Conservation (phyloP, 768 basidiomycete genomes). For the Kwoniella pini region DNA sequence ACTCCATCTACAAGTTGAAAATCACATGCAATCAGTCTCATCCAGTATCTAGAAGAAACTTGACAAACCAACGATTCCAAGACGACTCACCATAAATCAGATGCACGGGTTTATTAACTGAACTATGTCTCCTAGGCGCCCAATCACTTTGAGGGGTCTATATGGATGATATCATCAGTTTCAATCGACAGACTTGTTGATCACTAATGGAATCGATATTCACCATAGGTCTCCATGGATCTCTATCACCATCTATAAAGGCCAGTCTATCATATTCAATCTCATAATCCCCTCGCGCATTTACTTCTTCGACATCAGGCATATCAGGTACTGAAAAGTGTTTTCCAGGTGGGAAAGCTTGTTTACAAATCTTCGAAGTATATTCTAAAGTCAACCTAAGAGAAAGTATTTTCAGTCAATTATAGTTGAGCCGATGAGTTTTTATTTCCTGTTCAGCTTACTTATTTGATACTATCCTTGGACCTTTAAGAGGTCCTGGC, state of each 20-base stretch:
- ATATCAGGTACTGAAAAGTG: conserved; percentile 68
- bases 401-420: not conserved
- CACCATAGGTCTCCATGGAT: conserved; percentile 81
- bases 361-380: conserved; percentile 67
- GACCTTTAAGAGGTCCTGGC: conserved; percentile 63
- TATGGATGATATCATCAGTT: not conserved
- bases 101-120: conserved; percentile 75
- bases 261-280: conserved; percentile 79
- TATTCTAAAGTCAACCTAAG: conserved; percentile 66
- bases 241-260: conserved; percentile 64
- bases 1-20: conserved; percentile 49
- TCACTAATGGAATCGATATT: too few species aligned
- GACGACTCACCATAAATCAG: conserved; percentile 73
- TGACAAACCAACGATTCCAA: conserved; percentile 54
- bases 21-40: conserved; percentile 7
- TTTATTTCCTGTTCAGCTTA: conserved; percentile 21
- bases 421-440: too few species aligned
- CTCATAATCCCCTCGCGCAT: conserved; percentile 77
- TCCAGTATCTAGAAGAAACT: too few species aligned
- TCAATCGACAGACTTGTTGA: too few species aligned
- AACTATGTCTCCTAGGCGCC: conserved; percentile 69
- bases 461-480: conserved; percentile 72
- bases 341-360: conserved; percentile 68
- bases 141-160: conserved; percentile 52
- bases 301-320: conserved; percentile 82